Evolutionary conservation across 2,329 filamentous ascomycete species (phyloP).

Genomic region (Aspergillus persii): DNA sequence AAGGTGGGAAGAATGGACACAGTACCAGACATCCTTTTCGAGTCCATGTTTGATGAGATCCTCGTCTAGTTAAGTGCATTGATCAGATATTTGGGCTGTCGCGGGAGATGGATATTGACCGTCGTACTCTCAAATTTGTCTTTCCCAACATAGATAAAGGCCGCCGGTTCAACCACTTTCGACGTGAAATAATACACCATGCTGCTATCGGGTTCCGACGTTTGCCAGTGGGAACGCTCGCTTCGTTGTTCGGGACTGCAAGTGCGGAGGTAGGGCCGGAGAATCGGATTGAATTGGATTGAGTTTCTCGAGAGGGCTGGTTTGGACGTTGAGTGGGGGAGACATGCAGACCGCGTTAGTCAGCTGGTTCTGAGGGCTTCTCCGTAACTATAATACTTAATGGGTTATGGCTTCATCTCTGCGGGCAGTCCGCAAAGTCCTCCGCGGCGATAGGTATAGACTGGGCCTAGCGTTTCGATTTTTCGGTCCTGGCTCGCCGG

Average conservation of each 20-base stretch:
- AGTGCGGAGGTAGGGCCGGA: neutral
- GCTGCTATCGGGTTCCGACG: neutral
- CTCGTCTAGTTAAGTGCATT: constrained; percentile 66
- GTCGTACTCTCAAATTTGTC: constrained; percentile 95
- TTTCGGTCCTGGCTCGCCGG: no score
- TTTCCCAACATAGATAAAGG: constrained; percentile 94
- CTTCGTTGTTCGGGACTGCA: neutral
- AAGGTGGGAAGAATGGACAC: constrained; percentile 3
- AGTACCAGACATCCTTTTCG: constrained; percentile 90
- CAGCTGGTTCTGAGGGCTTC: no score
- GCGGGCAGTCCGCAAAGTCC: no score
- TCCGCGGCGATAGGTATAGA: no score
- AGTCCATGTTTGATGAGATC: constrained; percentile 91
- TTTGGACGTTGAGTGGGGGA: no score
- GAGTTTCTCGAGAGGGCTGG: no score
- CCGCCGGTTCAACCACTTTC: constrained; percentile 74
- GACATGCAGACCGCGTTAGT: no score
- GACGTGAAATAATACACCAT: constrained; percentile 97
- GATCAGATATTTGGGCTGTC: constrained; percentile 14
- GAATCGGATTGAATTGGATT: neutral
- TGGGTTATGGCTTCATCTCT: no score
- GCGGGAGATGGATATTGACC: constrained; percentile 4
- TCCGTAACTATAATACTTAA: no score
- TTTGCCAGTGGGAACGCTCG: neutral
- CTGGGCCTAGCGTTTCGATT: no score